Evolutionary conservation across 495 filamentous ascomycete genomes (phyloP).

Genomic region (Lepidopterella palustris): DNA sequence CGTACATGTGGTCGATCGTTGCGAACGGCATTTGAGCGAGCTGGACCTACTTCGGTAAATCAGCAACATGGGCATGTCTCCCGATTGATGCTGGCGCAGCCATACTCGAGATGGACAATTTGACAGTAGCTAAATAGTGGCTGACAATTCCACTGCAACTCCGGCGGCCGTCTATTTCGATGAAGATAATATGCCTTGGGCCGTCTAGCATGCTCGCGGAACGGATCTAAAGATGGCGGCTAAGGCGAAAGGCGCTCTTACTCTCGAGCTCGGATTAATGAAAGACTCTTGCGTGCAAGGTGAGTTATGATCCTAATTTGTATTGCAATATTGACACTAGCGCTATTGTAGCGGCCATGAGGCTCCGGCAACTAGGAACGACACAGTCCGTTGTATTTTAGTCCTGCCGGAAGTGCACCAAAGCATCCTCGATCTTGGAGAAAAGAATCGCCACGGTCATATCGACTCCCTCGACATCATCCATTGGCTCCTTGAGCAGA

Average conservation of each 20-base stretch:
- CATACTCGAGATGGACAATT: slow-evolving; percentile 44
- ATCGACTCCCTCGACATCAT: too few relatives aligned
- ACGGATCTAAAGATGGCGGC: slow-evolving; percentile 59
- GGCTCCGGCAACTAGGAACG: slow-evolving; percentile 22
- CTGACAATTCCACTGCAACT: slow-evolving; percentile 31
- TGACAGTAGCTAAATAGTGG: slow-evolving; percentile 42
- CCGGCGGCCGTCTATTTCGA: slow-evolving; percentile 43
- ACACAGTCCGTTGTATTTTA: slow-evolving; percentile 34
- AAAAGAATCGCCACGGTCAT: too few relatives aligned
- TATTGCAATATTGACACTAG: too few relatives aligned
- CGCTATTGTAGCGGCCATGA: too few relatives aligned
- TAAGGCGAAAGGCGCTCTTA: slow-evolving; percentile 56
- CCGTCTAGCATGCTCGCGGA: slow-evolving; percentile 58
- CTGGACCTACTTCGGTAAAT: slow-evolving; percentile 34
- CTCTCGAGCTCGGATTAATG: slow-evolving; percentile 53
- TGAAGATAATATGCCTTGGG: slow-evolving; percentile 37
- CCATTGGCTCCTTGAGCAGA: too few relatives aligned
- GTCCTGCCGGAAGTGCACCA: slow-evolving; percentile 44
- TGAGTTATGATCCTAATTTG: too few relatives aligned
- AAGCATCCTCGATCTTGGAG: too few relatives aligned
- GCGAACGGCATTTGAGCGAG: slow-evolving; percentile 37
- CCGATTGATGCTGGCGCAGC: slow-evolving; percentile 48
- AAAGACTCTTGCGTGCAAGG: slow-evolving; percentile 66
- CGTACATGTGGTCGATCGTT: slow-evolving; percentile 29
- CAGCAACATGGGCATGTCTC: slow-evolving; percentile 31